Percentiles rank a stretch among this genome's conserved stretches.
Conservation (phyloP, 352 stramenopile genomes). For the Pythium insidiosum region DNA sequence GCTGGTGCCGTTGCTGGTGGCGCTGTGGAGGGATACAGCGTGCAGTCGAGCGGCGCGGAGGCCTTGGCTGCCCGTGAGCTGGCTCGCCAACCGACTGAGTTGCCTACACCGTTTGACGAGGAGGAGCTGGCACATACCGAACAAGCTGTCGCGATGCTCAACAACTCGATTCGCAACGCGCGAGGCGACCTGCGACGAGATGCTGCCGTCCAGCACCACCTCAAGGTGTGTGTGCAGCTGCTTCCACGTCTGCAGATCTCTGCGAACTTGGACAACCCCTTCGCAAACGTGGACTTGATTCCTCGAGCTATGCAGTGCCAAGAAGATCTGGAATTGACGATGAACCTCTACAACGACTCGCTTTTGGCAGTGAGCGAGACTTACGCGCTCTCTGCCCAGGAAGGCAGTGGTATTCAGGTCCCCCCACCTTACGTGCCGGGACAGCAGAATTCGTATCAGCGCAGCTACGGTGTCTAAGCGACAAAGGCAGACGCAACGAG, state of each 20-base stretch:
- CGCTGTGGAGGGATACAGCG: conserved; percentile 27
- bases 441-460: conserved; percentile 88
- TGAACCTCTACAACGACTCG: conserved; percentile 87
- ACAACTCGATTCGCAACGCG: conserved; percentile 71
- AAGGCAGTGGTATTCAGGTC: conserved; percentile 41
- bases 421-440: conserved; percentile 79
- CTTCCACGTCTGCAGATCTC: conserved; percentile 81
- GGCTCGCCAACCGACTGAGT: conserved; percentile 66
- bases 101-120: conserved; percentile 79
- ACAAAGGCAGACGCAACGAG: no score
- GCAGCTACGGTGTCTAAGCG: conserved; percentile 80
- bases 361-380: conserved; percentile 81
- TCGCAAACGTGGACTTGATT: conserved; percentile 83
- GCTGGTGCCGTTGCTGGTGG: conserved; percentile 12
- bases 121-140: conserved; percentile 83
- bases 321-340: conserved; percentile 80
- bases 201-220: conserved; percentile 71
- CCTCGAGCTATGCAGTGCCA: conserved; percentile 85
- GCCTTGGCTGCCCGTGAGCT: conserved; percentile 73
- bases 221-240: conserved; percentile 84
- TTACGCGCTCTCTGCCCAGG: conserved; percentile 73
- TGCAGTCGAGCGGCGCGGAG: conserved; percentile 38
- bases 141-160: conserved; percentile 67
- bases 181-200: conserved; percentile 76
- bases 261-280: conserved; percentile 86